These are phyloP conservation scores for Tulasnella sp. DNA, from an alignment of 768 basidiomycete species.

Conservation along the genomic window DNA sequence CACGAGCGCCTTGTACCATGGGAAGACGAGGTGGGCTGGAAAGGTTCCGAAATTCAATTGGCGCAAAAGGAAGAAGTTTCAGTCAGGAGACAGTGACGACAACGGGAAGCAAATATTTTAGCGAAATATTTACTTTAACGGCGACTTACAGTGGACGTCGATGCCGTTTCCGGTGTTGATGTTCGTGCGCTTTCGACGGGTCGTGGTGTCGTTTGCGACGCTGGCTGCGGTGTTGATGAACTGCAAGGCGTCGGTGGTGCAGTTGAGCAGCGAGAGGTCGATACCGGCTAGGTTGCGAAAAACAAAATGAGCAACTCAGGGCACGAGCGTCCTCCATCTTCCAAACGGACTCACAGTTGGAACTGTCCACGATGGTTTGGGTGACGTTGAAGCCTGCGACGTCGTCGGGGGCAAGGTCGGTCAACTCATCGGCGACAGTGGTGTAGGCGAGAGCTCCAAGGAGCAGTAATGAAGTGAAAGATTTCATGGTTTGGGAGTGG, in stretches of 20 bases:
- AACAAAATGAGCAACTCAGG: background rate
- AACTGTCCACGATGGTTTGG: background rate
- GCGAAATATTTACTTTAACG: background rate
- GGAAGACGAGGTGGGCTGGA: conserved; percentile 13
- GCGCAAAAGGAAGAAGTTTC: background rate
- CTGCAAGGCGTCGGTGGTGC: background rate
- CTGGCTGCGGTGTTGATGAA: conserved; percentile 1
- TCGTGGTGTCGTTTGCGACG: background rate
- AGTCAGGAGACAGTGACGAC: background rate
- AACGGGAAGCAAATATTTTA: background rate
- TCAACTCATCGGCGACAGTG: background rate
- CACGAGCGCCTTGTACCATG: conserved; percentile 5
- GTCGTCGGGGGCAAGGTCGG: background rate
- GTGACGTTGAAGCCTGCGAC: conserved; percentile 6
- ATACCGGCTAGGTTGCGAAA: background rate
- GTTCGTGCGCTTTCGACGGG: background rate
- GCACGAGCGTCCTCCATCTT: background rate
- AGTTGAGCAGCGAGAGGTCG: background rate
- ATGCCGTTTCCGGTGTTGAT: background rate
- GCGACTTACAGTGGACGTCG: conserved; percentile 13
- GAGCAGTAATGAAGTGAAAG: conserved; percentile 3
- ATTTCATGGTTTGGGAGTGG: background rate
- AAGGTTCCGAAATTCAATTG: background rate
- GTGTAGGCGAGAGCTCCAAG: background rate
- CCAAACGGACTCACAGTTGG: background rate